Conservation (phyloP, 2,329 filamentous ascomycete species). For the Xylariaceae sp. region DNA sequence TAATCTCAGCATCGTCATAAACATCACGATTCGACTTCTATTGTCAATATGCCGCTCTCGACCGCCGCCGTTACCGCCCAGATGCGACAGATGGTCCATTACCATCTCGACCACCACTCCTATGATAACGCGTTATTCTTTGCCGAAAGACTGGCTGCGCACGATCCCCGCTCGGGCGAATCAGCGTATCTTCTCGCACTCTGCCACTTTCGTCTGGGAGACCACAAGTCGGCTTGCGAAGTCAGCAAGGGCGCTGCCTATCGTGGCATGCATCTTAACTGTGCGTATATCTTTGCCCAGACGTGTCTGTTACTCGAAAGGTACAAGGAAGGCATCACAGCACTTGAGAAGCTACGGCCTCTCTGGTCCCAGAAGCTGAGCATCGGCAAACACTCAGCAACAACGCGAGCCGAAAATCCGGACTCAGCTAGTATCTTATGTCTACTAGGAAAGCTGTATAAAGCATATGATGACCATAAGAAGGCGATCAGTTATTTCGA, state of each 20-base stretch:
- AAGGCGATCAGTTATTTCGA: constrained; percentile 84
- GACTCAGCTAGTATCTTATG: constrained; percentile 81
- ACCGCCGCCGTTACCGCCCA: constrained; percentile 46
- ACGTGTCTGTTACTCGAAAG: constrained; percentile 75
- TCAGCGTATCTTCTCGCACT: constrained; percentile 77
- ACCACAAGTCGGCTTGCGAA: constrained; percentile 82
- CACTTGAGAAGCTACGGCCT: constrained; percentile 75
- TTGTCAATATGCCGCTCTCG: constrained; percentile 47
- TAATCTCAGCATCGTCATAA: constrained; percentile 16
- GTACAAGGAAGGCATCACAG: constrained; percentile 73
- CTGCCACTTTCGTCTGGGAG: constrained; percentile 76
- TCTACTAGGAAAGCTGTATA: constrained; percentile 81
- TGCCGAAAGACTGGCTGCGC: constrained; percentile 76
- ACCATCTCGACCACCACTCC: constrained; percentile 82
- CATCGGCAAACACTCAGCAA: constrained; percentile 79
- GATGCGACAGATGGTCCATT: constrained; percentile 56
- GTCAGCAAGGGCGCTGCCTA: constrained; percentile 65
- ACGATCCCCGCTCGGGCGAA: constrained; percentile 76
- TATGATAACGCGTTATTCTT: constrained; percentile 91
- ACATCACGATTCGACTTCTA: constrained; percentile 12
- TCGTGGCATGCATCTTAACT: constrained; percentile 73
- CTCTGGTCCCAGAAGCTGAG: constrained; percentile 70
- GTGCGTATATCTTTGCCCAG: constrained; percentile 87
- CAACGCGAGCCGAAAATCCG: constrained; percentile 65
- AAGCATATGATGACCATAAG: constrained; percentile 73